phyloP scores from a whole-genome alignment of 495 filamentous ascomycete species.

The Xylaria nigripes region DNA sequence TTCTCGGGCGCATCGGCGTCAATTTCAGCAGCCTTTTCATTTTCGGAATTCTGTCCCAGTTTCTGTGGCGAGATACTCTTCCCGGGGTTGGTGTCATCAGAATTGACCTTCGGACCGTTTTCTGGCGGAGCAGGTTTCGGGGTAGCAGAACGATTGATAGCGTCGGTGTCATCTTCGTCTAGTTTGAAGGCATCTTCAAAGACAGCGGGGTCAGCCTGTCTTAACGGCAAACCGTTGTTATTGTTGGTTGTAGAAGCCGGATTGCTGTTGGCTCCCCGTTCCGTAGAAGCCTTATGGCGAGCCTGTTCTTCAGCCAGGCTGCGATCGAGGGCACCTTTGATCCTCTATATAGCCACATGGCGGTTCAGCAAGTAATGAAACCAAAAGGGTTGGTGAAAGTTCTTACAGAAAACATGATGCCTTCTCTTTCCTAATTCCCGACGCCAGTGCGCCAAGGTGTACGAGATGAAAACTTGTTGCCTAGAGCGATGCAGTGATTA shows the following conservation, averaged over 20 bases:
- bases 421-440: background rate
- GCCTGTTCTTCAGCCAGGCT: conserved; percentile 87
- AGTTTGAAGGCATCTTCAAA: conserved; percentile 78
- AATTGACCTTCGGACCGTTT: conserved; percentile 17
- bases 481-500: background rate
- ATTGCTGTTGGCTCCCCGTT: conserved; percentile 41
- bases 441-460: conserved; percentile 13
- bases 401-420: conserved; percentile 44
- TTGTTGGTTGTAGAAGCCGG: conserved; percentile 34
- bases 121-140: conserved; percentile 33
- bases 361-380: background rate
- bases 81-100: conserved; percentile 19
- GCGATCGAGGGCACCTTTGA: conserved; percentile 78
- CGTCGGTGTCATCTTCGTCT: conserved; percentile 53
- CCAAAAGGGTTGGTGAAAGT: background rate
- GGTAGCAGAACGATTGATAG: conserved; percentile 46
- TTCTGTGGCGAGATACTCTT: conserved; percentile 16
- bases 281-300: conserved; percentile 49
- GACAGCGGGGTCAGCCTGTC: conserved; percentile 66
- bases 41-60: conserved; percentile 23
- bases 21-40: conserved; percentile 17
- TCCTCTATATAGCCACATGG: conserved; percentile 45
- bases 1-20: background rate
- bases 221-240: conserved; percentile 32
- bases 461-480: background rate